Evolutionary conservation across 495 filamentous ascomycete genomes (phyloP), one percentile per base, ranked within the genome.

Genomic region (Penicillium coprophilum): DNA sequence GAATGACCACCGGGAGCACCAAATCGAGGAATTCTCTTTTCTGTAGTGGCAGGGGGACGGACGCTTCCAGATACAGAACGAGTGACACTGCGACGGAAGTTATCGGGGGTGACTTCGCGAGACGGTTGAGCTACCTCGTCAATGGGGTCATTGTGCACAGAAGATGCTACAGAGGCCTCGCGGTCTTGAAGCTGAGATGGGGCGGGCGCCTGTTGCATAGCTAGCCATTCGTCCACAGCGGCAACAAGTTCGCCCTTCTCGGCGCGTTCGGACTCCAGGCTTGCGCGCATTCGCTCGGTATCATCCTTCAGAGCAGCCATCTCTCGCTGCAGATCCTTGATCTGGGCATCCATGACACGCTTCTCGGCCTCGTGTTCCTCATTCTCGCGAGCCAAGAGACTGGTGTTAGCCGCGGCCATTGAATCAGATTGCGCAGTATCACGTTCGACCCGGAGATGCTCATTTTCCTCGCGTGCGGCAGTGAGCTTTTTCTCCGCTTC

Each of bases 171-270:
- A 13, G 66, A 68, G 6, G 48, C 5, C 30, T 64, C 55, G 15
- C 63, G 60, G 24, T 57, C 58, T 39, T 31, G 56, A 30, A 50
- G 59, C 46, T 50, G 66, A 41, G 40, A 32, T 11, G 53, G 46
- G 20, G 46, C 44, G 19, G 64, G 57, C 34, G 55, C 61, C 38
- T 76, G 74, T 57, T 82, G 78, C 53, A 85, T 77, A 19, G 76
- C 71, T 62, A 86, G 85, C 88, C 86, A 97, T 83, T 97, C 92
- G 65, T 97, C 94, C 1, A 94, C 92, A 1, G 91, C 86, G 45
- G 85, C 82, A n/a, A 98, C 92, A 43, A 98, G 78, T 62, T 96
- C 92, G 34, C 91, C 91, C 72, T 96, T 98, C 74, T 98, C 94
- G 20, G 88, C 80, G 3, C 93, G 81, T 71, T 97, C 95, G 30